Evolutionary conservation across 106 monocot species (phyloP).

Genomic region (Dioscorea zingiberensis): DNA sequence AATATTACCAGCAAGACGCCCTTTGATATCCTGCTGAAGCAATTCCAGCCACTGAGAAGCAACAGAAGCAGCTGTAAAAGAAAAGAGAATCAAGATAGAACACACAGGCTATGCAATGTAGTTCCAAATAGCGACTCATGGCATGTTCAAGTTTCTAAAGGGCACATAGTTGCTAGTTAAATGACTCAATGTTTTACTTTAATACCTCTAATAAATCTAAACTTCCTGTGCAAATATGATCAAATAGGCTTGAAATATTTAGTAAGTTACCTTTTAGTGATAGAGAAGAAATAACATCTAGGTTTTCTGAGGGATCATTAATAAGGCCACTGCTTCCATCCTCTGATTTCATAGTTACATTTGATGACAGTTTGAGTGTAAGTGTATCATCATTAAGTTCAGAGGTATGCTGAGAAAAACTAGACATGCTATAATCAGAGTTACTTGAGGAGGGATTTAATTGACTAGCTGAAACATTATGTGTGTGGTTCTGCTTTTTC

Average conservation of each 20-base stretch:
- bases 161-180: no score
- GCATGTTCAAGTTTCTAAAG: no score
- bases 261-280: constrained; percentile 62
- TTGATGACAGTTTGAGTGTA: constrained; percentile 42
- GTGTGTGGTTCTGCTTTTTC: constrained; percentile 5
- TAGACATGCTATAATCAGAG: background rate
- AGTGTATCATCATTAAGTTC: constrained; percentile 15
- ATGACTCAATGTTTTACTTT: no score
- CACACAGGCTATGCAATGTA: no score
- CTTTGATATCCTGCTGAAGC: constrained; percentile 73
- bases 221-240: background rate
- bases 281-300: constrained; percentile 41
- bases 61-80: constrained; percentile 60
- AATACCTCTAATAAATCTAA: no score
- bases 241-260: background rate
- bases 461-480: background rate
- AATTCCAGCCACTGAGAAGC: constrained; percentile 88
- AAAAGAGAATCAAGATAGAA: background rate
- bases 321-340: constrained; percentile 24
- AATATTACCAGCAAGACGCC: constrained; percentile 61
- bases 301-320: constrained; percentile 25
- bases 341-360: constrained; percentile 19
- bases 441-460: constrained; percentile 1
- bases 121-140: no score
- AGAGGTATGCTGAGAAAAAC: background rate